Evolutionary conservation across 768 basidiomycete species (phyloP).

Genomic region (Leucocoprinus birnbaumii): DNA sequence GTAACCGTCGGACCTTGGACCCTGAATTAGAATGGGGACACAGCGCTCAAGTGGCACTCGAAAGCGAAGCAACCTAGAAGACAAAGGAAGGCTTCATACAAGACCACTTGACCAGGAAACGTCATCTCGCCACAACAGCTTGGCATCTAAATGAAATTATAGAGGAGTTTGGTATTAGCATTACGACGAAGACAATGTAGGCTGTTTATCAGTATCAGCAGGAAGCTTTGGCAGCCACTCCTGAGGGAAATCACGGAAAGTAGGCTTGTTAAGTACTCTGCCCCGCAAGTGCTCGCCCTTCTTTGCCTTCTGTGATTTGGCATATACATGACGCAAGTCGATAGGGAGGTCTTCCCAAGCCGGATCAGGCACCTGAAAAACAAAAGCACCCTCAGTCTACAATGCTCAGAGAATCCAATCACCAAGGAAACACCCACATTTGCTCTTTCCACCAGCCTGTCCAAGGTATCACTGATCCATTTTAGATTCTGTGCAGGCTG

Average conservation of each 20-base stretch:
- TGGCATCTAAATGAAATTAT: background rate
- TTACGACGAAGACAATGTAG: conserved; percentile 6
- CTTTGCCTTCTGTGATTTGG: conserved; percentile 69
- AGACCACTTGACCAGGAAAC: too few species aligned
- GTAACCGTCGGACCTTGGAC: too few species aligned
- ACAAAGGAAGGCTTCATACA: too few species aligned
- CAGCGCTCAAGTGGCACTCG: too few species aligned
- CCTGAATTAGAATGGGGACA: too few species aligned
- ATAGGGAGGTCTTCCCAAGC: conserved; percentile 66
- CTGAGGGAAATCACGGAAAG: conserved; percentile 77
- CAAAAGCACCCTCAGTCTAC: background rate
- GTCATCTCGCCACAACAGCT: too few species aligned
- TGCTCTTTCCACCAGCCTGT: conserved; percentile 74
- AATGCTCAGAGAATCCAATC: conserved; percentile 9
- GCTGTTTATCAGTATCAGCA: conserved; percentile 10
- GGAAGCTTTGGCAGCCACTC: conserved; percentile 67
- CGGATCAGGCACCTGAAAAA: conserved; percentile 35
- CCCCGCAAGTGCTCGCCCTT: conserved; percentile 66
- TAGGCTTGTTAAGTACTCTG: conserved; percentile 52
- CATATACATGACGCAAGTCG: conserved; percentile 78
- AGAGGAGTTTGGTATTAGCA: conserved; percentile 2
- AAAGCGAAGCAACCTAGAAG: too few species aligned
- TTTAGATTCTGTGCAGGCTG: conserved; percentile 86
- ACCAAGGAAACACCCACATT: conserved; percentile 57
- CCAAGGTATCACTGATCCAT: conserved; percentile 87